These are phyloP conservation scores for Colletotrichum godetiae DNA, from an alignment of 2,329 filamentous ascomycete species.

Conservation along the genomic window DNA sequence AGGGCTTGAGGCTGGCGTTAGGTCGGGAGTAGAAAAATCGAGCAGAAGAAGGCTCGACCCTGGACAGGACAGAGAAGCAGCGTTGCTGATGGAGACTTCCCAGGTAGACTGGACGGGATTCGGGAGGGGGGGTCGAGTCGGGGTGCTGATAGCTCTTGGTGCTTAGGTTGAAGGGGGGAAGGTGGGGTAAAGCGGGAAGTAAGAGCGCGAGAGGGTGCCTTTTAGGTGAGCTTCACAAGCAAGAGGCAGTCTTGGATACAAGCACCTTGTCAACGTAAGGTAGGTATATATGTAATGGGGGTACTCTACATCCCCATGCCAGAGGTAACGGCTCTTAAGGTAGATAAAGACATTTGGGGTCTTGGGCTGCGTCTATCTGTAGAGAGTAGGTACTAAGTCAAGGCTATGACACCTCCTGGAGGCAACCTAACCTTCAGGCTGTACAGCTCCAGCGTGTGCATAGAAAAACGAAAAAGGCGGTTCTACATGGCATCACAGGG, in stretches of 20 bases:
- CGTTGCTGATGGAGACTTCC: constrained; percentile 33
- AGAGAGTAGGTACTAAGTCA: too few relatives aligned
- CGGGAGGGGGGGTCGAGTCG: constrained; percentile 18
- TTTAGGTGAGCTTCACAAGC: constrained; percentile 29
- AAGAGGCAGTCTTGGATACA: not conserved
- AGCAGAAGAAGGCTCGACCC: constrained; percentile 30
- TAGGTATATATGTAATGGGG: too few relatives aligned
- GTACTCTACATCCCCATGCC: too few relatives aligned
- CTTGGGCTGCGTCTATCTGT: not conserved
- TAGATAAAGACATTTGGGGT: not conserved
- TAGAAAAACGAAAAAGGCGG: not conserved
- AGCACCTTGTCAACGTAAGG: not conserved
- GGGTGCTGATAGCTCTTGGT: constrained; percentile 14
- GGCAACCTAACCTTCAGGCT: constrained; percentile 4
- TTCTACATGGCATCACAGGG: not conserved
- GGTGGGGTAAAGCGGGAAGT: constrained; percentile 31
- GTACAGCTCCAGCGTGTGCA: not conserved
- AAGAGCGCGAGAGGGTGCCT: not conserved
- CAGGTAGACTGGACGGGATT: constrained; percentile 6
- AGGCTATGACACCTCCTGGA: not conserved
- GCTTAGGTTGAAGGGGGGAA: constrained; percentile 33
- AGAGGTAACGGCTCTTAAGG: not conserved
- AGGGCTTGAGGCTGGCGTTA: constrained; percentile 21
- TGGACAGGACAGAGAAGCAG: constrained; percentile 25
- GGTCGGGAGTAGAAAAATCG: constrained; percentile 17